A percentile compares a stretch with the other conserved stretches of the same genome.
Evolutionary conservation across 192 early-diverging fungal genomes (phyloP).

Genomic region (Coemansia furcata): DNA sequence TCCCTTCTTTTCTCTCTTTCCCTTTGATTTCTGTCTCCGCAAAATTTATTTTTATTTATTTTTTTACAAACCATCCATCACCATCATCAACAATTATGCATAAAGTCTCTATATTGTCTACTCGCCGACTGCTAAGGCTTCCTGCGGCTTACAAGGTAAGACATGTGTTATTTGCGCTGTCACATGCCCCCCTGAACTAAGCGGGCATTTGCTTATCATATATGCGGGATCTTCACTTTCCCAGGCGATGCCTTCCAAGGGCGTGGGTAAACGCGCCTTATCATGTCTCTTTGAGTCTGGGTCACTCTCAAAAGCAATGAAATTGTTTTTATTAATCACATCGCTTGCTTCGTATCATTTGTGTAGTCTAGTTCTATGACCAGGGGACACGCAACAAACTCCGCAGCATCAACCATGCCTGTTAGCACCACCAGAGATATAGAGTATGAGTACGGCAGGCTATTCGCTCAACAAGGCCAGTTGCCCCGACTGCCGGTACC

Average conservation of each 20-base stretch:
- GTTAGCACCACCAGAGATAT: constrained; percentile 10
- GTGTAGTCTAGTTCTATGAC: background rate
- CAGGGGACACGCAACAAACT: background rate
- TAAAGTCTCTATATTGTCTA: constrained; percentile 16
- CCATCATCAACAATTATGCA: background rate
- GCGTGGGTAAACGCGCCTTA: background rate
- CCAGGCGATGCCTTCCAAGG: background rate
- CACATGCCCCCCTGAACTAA: background rate
- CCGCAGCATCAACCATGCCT: constrained; percentile 5
- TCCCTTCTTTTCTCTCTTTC: background rate
- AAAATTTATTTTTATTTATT: no score
- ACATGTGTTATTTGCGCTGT: background rate
- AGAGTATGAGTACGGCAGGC: constrained; percentile 45
- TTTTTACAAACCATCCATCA: no score
- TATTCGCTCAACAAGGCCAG: constrained; percentile 63
- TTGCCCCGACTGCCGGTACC: constrained; percentile 91
- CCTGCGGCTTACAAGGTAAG: constrained; percentile 17
- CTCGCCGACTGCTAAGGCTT: constrained; percentile 17
- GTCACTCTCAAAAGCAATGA: background rate
- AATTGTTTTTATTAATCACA: no score
- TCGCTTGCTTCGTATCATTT: background rate
- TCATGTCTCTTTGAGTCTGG: background rate
- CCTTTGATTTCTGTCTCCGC: background rate
- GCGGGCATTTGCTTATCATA: background rate
- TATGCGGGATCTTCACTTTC: background rate